These are phyloP conservation scores for Hyphopichia khmerensis DNA, from an alignment of 1,139 yeast species.

Conservation along the genomic window DNA sequence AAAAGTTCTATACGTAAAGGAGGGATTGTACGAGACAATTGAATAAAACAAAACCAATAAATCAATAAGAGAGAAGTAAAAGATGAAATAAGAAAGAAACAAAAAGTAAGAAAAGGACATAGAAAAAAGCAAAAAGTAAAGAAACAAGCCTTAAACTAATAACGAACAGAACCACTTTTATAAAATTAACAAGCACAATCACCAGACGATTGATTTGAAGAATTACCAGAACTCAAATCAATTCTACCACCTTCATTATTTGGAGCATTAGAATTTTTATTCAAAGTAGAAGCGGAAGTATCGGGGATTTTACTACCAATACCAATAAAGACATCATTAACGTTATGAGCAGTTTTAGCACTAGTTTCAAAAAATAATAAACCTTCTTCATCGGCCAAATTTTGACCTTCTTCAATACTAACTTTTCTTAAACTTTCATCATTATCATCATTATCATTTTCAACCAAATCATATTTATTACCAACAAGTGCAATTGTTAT, in stretches of 20 bases:
- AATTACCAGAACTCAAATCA: slow-evolving; percentile 16
- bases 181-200: slow-evolving; percentile 16
- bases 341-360: slow-evolving; percentile 87
- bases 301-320: slow-evolving; percentile 84
- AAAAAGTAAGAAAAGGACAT: background rate
- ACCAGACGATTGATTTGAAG: slow-evolving; percentile 4
- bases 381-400: slow-evolving; percentile 69
- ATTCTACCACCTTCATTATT: slow-evolving; percentile 25
- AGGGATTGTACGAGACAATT: background rate
- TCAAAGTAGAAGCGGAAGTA: slow-evolving; percentile 4
- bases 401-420: slow-evolving; percentile 82
- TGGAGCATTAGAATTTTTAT: slow-evolving; percentile 7
- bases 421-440: slow-evolving; percentile 62
- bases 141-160: too few relatives aligned
- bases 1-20: background rate
- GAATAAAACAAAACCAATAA: background rate
- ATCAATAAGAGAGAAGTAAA: background rate
- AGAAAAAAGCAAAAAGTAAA: background rate
- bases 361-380: slow-evolving; percentile 87
- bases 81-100: background rate
- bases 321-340: slow-evolving; percentile 74
- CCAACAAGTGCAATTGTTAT: slow-evolving; percentile 94
- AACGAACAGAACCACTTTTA: too few relatives aligned
- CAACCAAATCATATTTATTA: slow-evolving; percentile 77
- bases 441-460: slow-evolving; percentile 16